phyloP scores from a whole-genome alignment of 2,329 filamentous ascomycete genomes.

The Cyanodermella asteris region DNA sequence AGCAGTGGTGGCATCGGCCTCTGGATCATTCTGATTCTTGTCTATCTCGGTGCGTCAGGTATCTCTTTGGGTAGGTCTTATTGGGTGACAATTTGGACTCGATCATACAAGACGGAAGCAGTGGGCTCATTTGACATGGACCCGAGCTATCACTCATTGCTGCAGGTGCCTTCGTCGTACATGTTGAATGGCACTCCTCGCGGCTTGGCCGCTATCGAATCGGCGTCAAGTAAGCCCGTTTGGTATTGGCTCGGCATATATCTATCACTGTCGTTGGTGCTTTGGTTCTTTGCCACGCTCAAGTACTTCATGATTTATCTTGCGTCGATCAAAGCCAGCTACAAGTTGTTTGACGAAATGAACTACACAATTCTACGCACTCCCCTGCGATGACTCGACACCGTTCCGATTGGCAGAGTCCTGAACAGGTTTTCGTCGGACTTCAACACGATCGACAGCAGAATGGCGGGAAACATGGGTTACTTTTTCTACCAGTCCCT shows the following conservation, averaged over 20 bases:
- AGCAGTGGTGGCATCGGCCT: conserved; percentile 41
- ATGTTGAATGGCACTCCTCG: too few species aligned
- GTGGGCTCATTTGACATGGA: conserved; percentile 2
- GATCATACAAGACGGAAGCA: conserved; percentile 12
- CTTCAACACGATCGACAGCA: conserved; percentile 51
- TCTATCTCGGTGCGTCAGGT: conserved; percentile 34
- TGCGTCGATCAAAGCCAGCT: conserved; percentile 48
- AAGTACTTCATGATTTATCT: conserved; percentile 42
- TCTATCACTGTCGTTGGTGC: conserved; percentile 33
- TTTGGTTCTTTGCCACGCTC: conserved; percentile 36
- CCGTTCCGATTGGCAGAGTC: conserved; percentile 53
- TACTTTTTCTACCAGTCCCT: conserved; percentile 39
- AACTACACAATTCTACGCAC: conserved; percentile 46
- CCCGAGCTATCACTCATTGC: conserved; percentile 6
- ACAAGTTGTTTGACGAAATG: conserved; percentile 42
- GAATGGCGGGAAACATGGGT: conserved; percentile 39
- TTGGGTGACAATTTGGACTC: conserved; percentile 26
- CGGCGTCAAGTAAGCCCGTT: conserved; percentile 15
- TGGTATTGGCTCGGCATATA: conserved; percentile 49
- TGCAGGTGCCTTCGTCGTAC: too few species aligned
- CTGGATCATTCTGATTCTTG: conserved; percentile 32
- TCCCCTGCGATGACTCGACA: conserved; percentile 61
- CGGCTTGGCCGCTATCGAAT: neutral
- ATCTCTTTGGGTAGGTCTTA: conserved; percentile 30
- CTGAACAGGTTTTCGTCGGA: conserved; percentile 61